Evolutionary conservation across 2,329 filamentous ascomycete genomes (phyloP).

Genomic region (Hymenoscyphus fructigenus): DNA sequence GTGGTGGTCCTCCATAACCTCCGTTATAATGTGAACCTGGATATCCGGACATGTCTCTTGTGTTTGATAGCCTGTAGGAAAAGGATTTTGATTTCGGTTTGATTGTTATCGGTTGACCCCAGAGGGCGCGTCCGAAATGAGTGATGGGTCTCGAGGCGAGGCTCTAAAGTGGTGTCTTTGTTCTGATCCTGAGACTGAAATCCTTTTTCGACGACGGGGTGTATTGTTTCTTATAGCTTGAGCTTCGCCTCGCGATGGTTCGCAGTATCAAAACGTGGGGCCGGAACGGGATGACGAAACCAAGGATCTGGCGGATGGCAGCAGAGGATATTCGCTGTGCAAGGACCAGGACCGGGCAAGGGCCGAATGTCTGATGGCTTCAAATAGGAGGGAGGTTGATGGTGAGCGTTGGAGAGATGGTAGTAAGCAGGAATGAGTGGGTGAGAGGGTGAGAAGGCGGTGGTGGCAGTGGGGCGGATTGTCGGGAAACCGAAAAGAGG

Average conservation of each 20-base stretch:
- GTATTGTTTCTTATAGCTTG: constrained; percentile 8
- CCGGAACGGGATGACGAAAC: constrained; percentile 5
- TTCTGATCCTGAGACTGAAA: background rate
- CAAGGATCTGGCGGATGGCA: constrained; percentile 3
- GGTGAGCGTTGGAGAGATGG: background rate
- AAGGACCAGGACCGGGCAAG: background rate
- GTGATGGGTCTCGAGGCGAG: background rate
- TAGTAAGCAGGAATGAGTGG: constrained; percentile 1
- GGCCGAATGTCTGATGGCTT: background rate
- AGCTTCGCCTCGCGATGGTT: background rate
- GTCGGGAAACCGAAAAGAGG: background rate
- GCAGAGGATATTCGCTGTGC: background rate
- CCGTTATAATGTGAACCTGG: constrained; percentile 54
- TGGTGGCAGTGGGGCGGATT: constrained; percentile 3
- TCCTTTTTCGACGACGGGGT: background rate
- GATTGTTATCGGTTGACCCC: constrained; percentile 21
- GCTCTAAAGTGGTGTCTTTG: background rate
- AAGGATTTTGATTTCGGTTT: constrained; percentile 12
- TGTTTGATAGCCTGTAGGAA: background rate
- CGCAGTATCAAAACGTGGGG: constrained; percentile 6
- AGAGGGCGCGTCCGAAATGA: constrained; percentile 7
- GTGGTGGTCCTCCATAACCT: constrained; percentile 45
- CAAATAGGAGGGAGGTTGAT: background rate
- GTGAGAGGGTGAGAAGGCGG: background rate
- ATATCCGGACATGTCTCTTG: constrained; percentile 60